phyloP scores from a whole-genome alignment of 768 basidiomycete genomes.

The Suillus bovinus region DNA sequence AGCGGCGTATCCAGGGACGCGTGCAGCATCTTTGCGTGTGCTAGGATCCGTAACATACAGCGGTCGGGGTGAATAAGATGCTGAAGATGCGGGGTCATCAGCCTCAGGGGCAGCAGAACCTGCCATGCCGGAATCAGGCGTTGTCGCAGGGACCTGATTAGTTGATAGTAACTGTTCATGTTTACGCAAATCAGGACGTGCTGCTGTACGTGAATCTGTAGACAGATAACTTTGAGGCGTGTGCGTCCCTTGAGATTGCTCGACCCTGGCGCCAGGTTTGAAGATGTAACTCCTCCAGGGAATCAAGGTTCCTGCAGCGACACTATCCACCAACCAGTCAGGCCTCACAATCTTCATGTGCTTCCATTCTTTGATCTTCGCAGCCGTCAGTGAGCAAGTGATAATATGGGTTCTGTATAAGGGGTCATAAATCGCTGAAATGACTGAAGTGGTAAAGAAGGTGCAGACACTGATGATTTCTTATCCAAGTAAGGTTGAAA shows the following conservation, averaged over 20 bases:
- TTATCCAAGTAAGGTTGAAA: constrained; percentile 84
- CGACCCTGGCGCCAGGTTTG: constrained; percentile 46
- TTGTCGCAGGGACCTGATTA: background rate
- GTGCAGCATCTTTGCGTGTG: constrained; percentile 42
- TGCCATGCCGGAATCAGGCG: background rate
- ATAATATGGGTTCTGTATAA: constrained; percentile 80
- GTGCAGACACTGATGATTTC: constrained; percentile 67
- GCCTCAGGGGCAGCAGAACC: background rate
- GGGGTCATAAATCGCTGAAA: constrained; percentile 6
- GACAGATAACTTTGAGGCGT: constrained; percentile 11
- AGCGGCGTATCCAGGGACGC: constrained; percentile 65
- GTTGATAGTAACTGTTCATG: constrained; percentile 2
- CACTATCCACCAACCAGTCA: constrained; percentile 86
- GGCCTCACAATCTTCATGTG: constrained; percentile 89
- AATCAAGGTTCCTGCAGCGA: constrained; percentile 61
- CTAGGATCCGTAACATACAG: constrained; percentile 45
- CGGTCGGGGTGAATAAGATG: constrained; percentile 19
- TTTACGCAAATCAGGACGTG: background rate
- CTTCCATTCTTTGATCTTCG: constrained; percentile 86
- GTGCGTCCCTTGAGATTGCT: constrained; percentile 47
- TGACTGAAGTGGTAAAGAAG: constrained; percentile 14
- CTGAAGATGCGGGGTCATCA: constrained; percentile 2
- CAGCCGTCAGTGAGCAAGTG: constrained; percentile 86
- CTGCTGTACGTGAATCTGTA: background rate
- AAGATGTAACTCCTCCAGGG: constrained; percentile 82